Conservation (phyloP, 345 rosid species). For the Populus ilicifolia region DNA sequence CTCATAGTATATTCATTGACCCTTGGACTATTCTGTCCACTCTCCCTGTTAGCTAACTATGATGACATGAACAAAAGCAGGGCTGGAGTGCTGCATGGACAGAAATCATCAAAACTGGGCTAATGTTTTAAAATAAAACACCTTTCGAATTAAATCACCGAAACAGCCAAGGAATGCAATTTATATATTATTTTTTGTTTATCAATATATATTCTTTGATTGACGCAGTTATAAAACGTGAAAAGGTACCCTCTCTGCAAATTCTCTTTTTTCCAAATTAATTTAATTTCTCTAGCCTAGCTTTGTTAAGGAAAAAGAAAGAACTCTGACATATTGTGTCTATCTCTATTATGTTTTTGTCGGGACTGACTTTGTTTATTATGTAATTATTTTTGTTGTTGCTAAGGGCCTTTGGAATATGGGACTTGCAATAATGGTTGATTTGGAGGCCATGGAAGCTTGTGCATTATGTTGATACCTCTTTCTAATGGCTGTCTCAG, state of each 20-base stretch:
- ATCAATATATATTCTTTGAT: background rate
- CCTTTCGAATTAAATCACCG: background rate
- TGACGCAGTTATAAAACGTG: background rate
- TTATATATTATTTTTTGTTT: background rate
- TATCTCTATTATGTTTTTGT: background rate
- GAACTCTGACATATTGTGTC: background rate
- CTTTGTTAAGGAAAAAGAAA: too few relatives aligned
- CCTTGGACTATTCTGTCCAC: background rate
- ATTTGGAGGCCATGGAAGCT: background rate
- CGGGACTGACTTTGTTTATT: background rate
- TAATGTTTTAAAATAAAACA: background rate
- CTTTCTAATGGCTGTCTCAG: background rate
- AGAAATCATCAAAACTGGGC: background rate
- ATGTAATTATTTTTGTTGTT: background rate
- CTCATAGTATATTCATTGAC: background rate
- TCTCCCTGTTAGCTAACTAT: background rate
- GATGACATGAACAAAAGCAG: background rate
- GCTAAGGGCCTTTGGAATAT: background rate
- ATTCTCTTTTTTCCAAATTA: background rate
- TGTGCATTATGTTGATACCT: background rate
- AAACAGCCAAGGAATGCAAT: background rate
- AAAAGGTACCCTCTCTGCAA: background rate
- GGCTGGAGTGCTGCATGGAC: background rate
- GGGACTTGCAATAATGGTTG: background rate
- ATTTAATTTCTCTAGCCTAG: background rate